Conservation (phyloP, 2,329 filamentous ascomycete species). For the Cercospora sesami region DNA sequence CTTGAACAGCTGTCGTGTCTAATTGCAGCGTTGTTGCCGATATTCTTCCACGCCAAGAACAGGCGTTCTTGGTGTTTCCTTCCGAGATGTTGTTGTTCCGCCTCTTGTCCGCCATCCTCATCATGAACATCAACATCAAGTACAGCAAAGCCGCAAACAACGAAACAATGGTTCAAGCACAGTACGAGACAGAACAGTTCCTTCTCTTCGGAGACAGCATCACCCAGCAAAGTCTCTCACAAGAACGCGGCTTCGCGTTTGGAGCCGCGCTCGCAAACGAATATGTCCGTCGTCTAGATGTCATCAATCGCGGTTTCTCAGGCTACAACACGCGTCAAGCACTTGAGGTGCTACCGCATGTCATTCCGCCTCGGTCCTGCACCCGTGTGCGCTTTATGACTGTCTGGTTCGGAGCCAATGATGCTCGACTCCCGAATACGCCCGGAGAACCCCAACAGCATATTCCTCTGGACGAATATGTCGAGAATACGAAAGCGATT, state of each 20-base stretch:
- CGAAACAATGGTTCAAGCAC: slow-evolving; percentile 3
- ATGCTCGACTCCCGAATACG: slow-evolving; percentile 68
- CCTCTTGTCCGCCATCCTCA: background rate
- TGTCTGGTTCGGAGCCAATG: slow-evolving; percentile 85
- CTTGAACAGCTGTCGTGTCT: background rate
- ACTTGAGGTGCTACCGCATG: slow-evolving; percentile 64
- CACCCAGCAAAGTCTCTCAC: slow-evolving; percentile 65
- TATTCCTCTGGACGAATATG: slow-evolving; percentile 74
- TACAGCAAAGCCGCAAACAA: background rate
- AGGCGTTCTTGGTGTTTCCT: background rate
- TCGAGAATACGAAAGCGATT: slow-evolving; percentile 69
- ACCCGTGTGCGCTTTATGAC: slow-evolving; percentile 61
- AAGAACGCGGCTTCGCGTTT: slow-evolving; percentile 68
- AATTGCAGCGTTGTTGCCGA: background rate
- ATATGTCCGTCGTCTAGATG: slow-evolving; percentile 75
- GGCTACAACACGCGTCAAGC: slow-evolving; percentile 83
- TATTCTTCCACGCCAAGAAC: background rate
- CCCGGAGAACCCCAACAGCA: slow-evolving; percentile 65
- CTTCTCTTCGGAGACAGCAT: slow-evolving; percentile 91
- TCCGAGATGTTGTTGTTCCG: background rate
- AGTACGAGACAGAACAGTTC: slow-evolving; percentile 40
- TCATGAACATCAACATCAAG: slow-evolving; percentile 11
- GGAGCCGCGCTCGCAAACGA: slow-evolving; percentile 68
- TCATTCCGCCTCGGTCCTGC: slow-evolving; percentile 67
- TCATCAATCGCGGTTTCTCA: slow-evolving; percentile 81